Base-by-base conservation (phyloP, 1,139 yeast species). In the Entelexis paramagnoliae region DNA sequence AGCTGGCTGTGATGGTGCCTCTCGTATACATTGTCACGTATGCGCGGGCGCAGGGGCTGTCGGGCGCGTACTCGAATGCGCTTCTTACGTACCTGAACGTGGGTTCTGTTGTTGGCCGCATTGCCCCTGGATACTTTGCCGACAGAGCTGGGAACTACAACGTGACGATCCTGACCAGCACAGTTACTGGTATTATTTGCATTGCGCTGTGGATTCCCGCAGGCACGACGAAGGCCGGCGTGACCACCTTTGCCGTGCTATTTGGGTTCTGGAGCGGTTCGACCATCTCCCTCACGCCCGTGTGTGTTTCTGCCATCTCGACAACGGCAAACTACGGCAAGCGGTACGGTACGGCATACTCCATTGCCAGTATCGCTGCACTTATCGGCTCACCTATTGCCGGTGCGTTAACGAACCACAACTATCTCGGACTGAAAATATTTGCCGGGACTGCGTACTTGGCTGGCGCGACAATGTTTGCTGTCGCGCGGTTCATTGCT, bases 261-360 rank as follows among this genome's bases (percentile, higher is more conserved):
- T 77, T 77, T 55, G 86, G 86, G 0, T 72, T 78, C 58, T 74
- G 74, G 65, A 68, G 74, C 28, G 76, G 78, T 9, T 69, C 78
- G 1, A 68, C 75, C 5, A 67, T 75, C 49, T 68, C 79, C 29
- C 56, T 76, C 52, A 68, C 74, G 0, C 79, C 79, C 0, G 73
- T 72, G 2, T 70, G 75, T 56, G 65, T 73, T 17, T 65, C 71
- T 0, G 85, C 81, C 63, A 78, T 83, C 19, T 80, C 85, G 43
- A 73, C 73, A 46, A 77, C 82, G 1, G 77, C 77, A 38, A 76
- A 75, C 53, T 82, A 81, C 62, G 89, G 89, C 28, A 79, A 75
- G 61, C 73, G 83, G 29, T 82, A 79, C 61, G 84, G 88, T 0
- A 80, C 85, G 0, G 73, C 81, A 64, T 81, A 82, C 63, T 79